Base-by-base conservation (phyloP, 768 basidiomycete genomes). In the Boletales sp. region DNA sequence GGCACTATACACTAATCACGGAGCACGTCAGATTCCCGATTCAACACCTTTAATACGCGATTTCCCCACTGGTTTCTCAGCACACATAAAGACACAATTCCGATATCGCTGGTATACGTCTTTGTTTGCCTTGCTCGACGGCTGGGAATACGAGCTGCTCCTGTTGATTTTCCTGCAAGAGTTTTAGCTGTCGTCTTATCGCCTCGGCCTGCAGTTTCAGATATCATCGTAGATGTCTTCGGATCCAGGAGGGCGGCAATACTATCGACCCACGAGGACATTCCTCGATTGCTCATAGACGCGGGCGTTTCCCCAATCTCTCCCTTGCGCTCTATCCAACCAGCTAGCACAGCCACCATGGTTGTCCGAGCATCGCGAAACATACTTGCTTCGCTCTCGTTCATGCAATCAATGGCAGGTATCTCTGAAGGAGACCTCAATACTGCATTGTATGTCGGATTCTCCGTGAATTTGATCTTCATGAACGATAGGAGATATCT, bases 41-140 rank as follows among this genome's bases (percentile, higher is more conserved):
- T 77, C 56, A 66, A 72, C 45, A 54, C 71, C 31, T 67, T 81
- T n/a, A 59, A 70, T 43, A 78, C 81, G 52, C 76, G 77, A 41
- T 84, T 83, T 53, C 83, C 84, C 15, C 83, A 84, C 54, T 60
- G 68, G 47, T 82, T 84, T 57, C 71, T 86, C 18, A 70, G 69
- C 2, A 71, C 72, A 1, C 66, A 76, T 56, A 80, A 72, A 48
- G 63, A 64, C 19, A 77, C 81, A 0, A 74, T 86, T 39, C 83
- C 84, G 0, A 76, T 86, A 42, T 81, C 81, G 11, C 68, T 86
- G 38, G 77, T 77, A 35, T 81, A 79, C 63, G 59, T 83, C 19
- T 86, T 83, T 51, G 73, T 79, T 12, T 73, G 76, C 15, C 65
- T 86, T 39, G 74, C 75, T 15, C 71, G 74, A 14, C 73, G 79